A percentile compares a stretch with the other conserved stretches of the same genome.
phyloP scores from a whole-genome alignment of 805 yeast species.

The Candida nitratophila region DNA sequence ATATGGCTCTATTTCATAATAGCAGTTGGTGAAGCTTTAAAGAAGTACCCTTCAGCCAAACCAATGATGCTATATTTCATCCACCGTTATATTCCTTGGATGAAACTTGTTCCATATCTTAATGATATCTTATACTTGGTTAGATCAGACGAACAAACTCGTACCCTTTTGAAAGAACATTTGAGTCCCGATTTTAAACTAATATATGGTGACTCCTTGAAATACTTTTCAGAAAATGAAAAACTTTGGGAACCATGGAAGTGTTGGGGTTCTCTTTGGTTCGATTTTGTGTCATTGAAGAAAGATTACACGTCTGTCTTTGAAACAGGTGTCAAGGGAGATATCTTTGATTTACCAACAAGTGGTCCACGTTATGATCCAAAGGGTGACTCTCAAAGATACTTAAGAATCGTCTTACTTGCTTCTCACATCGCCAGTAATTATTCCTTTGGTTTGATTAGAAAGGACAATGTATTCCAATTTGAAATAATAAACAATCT shows the following conservation, averaged over 20 bases:
- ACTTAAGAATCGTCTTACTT: constrained; percentile 42
- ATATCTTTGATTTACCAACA: constrained; percentile 57
- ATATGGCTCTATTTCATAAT: constrained; percentile 72
- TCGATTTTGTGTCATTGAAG: constrained; percentile 50
- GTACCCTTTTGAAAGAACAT: constrained; percentile 9
- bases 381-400: constrained; percentile 42
- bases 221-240: constrained; percentile 51
- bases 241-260: constrained; percentile 72
- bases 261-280: constrained; percentile 83
- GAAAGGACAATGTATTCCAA: constrained; percentile 38
- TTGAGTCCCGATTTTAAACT: constrained; percentile 2
- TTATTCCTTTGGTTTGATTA: constrained; percentile 48
- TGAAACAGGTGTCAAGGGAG: constrained; percentile 51
- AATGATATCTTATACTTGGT: constrained; percentile 45
- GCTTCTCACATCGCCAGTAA: constrained; percentile 45
- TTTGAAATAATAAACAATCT: constrained; percentile 15
- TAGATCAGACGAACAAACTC: constrained; percentile 17
- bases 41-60: constrained; percentile 36
- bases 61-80: constrained; percentile 44
- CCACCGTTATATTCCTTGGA: constrained; percentile 62
- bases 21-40: constrained; percentile 51
- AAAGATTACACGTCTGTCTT: constrained; percentile 41
- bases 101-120: constrained; percentile 52
- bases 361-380: constrained; percentile 48
- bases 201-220: constrained; percentile 32